Evolutionary conservation across 306 rosid genomes (phyloP), one percentile per base, ranked within the genome.

Genomic region (Carpinus fangiana): DNA sequence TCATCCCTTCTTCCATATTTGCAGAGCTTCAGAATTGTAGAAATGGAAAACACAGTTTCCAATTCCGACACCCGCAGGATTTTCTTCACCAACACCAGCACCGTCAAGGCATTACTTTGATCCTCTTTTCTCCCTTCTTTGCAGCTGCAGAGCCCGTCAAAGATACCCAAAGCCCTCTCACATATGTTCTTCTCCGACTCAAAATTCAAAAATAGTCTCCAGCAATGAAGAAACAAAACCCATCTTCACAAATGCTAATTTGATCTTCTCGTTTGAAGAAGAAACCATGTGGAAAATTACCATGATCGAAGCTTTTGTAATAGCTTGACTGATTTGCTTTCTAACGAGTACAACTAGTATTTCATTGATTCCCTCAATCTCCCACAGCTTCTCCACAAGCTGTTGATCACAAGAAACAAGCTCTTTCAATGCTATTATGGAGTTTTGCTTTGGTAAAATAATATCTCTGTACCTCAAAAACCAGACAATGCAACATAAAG

Each of bases 21-120:
- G 73, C 91, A 84, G 17, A 92, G 80, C 76, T 90, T 89, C 90
- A 85, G 90, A 28, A 92, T 78, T 0, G 86, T 56, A 55, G 95
- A 89, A 31, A 90, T 86, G 2, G 93, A 89, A 38, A 45, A 73
- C 21, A 83, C 90, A 10, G 97, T 92, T 3, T 85, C 86, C 81
- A 82, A 73, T 3, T 85, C 83, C 7, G 97, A 92, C 31, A 90
- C 80, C 57, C 97, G 76, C 68, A 92, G 36, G 20, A 92, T 71
- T 68, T 90, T 92, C 87, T 90, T 92, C 82, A 90, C 97, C 80
- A 92, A 75, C 16, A 92, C 74, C 7, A 96, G 93, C 18, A 90
- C 67, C 5, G 89, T 86, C 0, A 92, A 78, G 18, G 86, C 92
- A 79, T 92, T 83, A 1, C 56, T 78, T 76, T 73, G 82, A 5